A percentile compares a stretch with the other conserved stretches of the same genome.
Evolutionary conservation across 2,329 filamentous ascomycete species (phyloP).

Genomic region (Fusarium sp.): DNA sequence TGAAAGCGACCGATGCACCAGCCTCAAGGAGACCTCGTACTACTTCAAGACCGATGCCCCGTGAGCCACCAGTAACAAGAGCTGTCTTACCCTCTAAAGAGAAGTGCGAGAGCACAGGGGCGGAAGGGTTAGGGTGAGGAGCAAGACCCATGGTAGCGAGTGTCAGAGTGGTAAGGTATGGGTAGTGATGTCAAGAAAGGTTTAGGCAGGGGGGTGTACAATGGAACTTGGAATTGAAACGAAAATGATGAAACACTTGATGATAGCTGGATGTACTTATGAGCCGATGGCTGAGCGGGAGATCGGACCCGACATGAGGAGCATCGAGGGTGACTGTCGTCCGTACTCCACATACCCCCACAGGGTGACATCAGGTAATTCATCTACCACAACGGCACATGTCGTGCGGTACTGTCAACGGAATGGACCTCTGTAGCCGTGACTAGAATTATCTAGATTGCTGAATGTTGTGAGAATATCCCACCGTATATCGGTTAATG

Average conservation of each 20-base stretch:
- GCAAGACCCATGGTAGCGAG: slow-evolving; percentile 40
- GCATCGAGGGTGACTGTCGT: slow-evolving; percentile 12
- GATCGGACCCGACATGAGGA: no score
- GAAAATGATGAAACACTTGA: not conserved
- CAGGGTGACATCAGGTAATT: not conserved
- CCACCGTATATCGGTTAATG: no score
- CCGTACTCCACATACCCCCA: not conserved
- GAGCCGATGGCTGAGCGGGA: not conserved
- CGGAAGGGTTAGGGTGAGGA: slow-evolving; percentile 36
- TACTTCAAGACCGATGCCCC: slow-evolving; percentile 65
- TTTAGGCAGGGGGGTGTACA: not conserved
- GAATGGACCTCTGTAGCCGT: no score
- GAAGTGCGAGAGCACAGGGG: slow-evolving; percentile 48
- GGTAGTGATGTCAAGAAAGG: not conserved
- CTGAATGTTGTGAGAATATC: no score
- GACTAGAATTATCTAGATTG: no score
- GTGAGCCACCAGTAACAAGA: slow-evolving; percentile 66
- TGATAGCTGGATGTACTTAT: not conserved
- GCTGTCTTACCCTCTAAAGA: slow-evolving; percentile 60
- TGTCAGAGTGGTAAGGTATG: not conserved
- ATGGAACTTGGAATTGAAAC: not conserved
- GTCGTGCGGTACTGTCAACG: not conserved
- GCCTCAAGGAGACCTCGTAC: slow-evolving; percentile 43
- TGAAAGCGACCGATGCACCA: slow-evolving; percentile 46
- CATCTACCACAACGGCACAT: no score